These are phyloP conservation scores for Diaporthe vaccinii DNA, from an alignment of 2,329 filamentous ascomycete species.

Conservation along the genomic window DNA sequence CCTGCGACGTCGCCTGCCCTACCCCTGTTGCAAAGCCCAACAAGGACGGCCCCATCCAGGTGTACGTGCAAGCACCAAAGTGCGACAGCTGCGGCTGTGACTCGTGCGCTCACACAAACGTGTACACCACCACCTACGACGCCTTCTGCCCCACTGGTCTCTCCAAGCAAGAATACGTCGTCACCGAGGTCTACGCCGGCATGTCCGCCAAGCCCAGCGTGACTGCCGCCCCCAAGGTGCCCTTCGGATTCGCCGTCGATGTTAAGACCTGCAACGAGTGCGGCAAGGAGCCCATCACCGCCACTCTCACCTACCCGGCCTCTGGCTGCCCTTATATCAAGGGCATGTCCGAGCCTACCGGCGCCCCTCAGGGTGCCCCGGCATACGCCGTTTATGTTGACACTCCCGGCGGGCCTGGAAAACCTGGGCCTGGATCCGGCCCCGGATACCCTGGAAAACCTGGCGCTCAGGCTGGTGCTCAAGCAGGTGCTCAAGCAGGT, in stretches of 20 bases:
- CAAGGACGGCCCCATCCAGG: neutral
- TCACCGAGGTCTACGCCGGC: conserved; percentile 31
- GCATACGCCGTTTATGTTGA: conserved; percentile 24
- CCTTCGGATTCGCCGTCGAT: conserved; percentile 27
- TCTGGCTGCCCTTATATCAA: conserved; percentile 28
- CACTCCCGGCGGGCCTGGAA: neutral
- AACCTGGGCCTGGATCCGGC: neutral
- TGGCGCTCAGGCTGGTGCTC: neutral
- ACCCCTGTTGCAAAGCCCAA: conserved; percentile 28
- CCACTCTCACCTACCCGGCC: conserved; percentile 29
- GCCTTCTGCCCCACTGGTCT: conserved; percentile 35
- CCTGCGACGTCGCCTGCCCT: conserved; percentile 29
- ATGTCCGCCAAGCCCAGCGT: conserved; percentile 32
- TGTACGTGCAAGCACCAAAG: conserved; percentile 25
- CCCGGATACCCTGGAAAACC: neutral
- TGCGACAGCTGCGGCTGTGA: conserved; percentile 35
- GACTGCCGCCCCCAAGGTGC: conserved; percentile 5
- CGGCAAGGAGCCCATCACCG: conserved; percentile 17
- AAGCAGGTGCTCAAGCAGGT: neutral
- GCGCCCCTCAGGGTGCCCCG: conserved; percentile 1
- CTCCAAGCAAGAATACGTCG: conserved; percentile 30
- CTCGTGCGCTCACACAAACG: conserved; percentile 26
- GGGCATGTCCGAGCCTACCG: conserved; percentile 21
- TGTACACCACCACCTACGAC: conserved; percentile 36
- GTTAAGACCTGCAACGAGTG: conserved; percentile 28